phyloP scores from a whole-genome alignment of 73 alveolate species.

The Urostyla sp. region DNA sequence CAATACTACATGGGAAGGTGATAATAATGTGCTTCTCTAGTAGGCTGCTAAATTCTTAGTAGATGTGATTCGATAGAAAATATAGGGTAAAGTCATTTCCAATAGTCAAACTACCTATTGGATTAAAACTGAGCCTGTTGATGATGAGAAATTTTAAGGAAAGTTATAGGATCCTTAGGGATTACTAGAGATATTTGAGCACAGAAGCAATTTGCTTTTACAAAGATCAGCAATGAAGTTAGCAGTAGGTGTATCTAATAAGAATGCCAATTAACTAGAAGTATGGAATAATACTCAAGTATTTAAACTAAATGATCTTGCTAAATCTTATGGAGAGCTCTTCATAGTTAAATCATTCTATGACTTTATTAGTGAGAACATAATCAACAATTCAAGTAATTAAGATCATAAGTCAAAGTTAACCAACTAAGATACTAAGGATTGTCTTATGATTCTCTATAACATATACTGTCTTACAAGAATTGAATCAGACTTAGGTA shows the following conservation, averaged over 20 bases:
- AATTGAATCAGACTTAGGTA: conserved; percentile 12
- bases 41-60: conserved; percentile 58
- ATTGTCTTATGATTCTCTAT: background rate
- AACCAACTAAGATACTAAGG: conserved; percentile 45
- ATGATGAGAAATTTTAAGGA: conserved; percentile 10
- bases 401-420: too few relatives aligned
- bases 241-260: background rate
- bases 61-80: conserved; percentile 22
- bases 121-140: conserved; percentile 37
- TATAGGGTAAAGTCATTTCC: conserved; percentile 30
- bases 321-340: conserved; percentile 60
- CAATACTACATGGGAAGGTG: conserved; percentile 76
- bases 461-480: conserved; percentile 32
- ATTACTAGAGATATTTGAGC: background rate
- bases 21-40: conserved; percentile 55
- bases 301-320: conserved; percentile 16
- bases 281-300: conserved; percentile 56
- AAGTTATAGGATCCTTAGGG: background rate
- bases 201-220: conserved; percentile 32
- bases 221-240: conserved; percentile 26
- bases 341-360: conserved; percentile 37
- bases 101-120: conserved; percentile 17
- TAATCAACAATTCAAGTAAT: conserved; percentile 5
- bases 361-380: background rate
- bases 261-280: conserved; percentile 14